A percentile compares a stretch with the other conserved stretches of the same genome.
Evolutionary conservation across 441 rosid species (phyloP).

Genomic region (Gossypium davidsonii): DNA sequence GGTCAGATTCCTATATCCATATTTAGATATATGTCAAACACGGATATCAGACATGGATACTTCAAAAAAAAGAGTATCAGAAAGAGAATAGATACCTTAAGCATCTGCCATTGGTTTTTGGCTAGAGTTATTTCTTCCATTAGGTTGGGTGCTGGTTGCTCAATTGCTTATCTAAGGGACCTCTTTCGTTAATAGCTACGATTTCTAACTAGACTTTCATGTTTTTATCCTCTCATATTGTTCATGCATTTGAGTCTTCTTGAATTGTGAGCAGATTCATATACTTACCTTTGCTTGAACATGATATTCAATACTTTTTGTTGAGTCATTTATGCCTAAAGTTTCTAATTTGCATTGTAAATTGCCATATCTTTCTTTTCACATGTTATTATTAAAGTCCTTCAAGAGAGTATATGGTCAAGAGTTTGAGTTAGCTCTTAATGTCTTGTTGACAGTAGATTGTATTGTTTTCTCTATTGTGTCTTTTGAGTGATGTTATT

Average conservation of each 20-base stretch:
- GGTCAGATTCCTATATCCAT: no score
- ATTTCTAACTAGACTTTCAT: background rate
- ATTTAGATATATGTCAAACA: background rate
- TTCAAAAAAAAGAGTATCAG: background rate
- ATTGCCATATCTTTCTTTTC: background rate
- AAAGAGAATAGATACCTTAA: background rate
- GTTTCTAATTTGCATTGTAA: background rate
- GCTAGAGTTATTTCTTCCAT: background rate
- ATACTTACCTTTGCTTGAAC: background rate
- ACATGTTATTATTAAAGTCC: background rate
- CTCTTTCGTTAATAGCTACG: background rate
- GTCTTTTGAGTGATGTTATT: background rate
- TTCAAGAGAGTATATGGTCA: background rate
- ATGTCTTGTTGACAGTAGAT: background rate
- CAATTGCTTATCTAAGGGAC: background rate
- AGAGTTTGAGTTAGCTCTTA: background rate
- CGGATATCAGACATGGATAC: no score
- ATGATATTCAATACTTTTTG: background rate
- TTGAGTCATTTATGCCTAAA: background rate
- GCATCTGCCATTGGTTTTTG: background rate
- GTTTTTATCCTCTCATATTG: background rate
- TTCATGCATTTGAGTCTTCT: background rate
- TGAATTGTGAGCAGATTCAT: background rate
- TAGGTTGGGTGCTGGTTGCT: background rate
- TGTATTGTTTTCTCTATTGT: background rate